Evolutionary conservation across 148 eudicot species (phyloP), one percentile per base, ranked within the genome.

Genomic region (Spergularia bocconei): DNA sequence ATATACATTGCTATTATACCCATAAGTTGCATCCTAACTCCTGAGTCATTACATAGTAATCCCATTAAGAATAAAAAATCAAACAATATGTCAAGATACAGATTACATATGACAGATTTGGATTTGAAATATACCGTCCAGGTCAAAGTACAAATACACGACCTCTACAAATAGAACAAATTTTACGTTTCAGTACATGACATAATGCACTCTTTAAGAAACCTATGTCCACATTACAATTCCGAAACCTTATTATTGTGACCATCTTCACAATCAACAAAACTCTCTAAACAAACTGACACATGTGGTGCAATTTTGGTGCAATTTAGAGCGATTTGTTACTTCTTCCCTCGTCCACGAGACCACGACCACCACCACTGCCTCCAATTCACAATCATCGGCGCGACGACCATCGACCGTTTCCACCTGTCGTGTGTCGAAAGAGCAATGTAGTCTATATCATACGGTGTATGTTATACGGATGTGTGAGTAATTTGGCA

Each of bases 181-280:
- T 41, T 17, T 39, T 12, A 67, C 55, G 3, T 33, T 21, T 14
- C 7, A 6, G 20, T 20, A 67, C 70, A 67, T 7, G 36, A 14
- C 36, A 9, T 67, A 4, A 67, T 67, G 14, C 70, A 67, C 15
- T 12, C 17, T 48, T 20, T 4, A 67, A 48, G 70, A 67, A 67
- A 67, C 70, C 33, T 47, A 67, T 67, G 70, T 17, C 70, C 70
- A 67, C 70, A 67, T 13, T 48, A 4, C 19, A 9, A 20, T 5
- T 13, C 44, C 44, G 7, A 64, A 38, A 36, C 12, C 44, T 15
- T 13, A 63, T 5, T 16, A 13, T 15, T 13, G 36, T 14, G 5
- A 4, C 33, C 33, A 0, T 11, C 7, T 4, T 14, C 33, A 25
- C 13, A 12, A 4, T 61, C 68, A 16, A 38, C 69, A 38, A 64